Evolutionary conservation across 2,329 filamentous ascomycete genomes (phyloP).

Genomic region (Dactylonectria estremocensis): DNA sequence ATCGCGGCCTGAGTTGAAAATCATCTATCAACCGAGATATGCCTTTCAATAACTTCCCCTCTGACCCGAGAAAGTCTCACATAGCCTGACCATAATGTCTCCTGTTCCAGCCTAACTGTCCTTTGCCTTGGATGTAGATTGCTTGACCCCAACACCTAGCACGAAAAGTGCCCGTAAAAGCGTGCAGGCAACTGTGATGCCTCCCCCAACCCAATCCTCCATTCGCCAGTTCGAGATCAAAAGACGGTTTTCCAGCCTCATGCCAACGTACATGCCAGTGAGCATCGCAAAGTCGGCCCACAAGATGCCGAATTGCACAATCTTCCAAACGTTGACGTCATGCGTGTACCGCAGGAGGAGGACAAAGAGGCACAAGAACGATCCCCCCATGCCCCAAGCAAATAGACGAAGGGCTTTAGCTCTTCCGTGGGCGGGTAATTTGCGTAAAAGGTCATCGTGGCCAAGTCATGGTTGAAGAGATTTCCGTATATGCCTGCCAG

Average conservation of each 20-base stretch:
- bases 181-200: slow-evolving; percentile 27
- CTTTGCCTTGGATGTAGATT: not conserved
- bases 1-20: too few relatives aligned
- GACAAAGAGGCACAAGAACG: slow-evolving; percentile 28
- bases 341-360: slow-evolving; percentile 39
- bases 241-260: slow-evolving; percentile 30
- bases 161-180: slow-evolving; percentile 37
- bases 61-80: too few relatives aligned
- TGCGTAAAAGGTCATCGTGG: slow-evolving; percentile 32
- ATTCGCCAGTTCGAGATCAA: slow-evolving; percentile 29
- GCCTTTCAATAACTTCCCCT: too few relatives aligned
- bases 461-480: slow-evolving; percentile 37
- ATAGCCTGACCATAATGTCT: too few relatives aligned
- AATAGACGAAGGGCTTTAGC: slow-evolving; percentile 41
- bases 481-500: slow-evolving; percentile 37
- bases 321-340: slow-evolving; percentile 43
- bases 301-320: slow-evolving; percentile 35
- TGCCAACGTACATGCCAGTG: slow-evolving; percentile 31
- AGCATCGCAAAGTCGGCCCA: slow-evolving; percentile 44
- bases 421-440: slow-evolving; percentile 25
- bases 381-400: slow-evolving; percentile 45
- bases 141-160: slow-evolving; percentile 34
- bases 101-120: too few relatives aligned
- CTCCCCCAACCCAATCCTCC: slow-evolving; percentile 36
- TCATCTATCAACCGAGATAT: too few relatives aligned